Evolutionary conservation across 768 basidiomycete species (phyloP), one percentile per base, ranked within the genome.

Genomic region (Saitozyma sp.): DNA sequence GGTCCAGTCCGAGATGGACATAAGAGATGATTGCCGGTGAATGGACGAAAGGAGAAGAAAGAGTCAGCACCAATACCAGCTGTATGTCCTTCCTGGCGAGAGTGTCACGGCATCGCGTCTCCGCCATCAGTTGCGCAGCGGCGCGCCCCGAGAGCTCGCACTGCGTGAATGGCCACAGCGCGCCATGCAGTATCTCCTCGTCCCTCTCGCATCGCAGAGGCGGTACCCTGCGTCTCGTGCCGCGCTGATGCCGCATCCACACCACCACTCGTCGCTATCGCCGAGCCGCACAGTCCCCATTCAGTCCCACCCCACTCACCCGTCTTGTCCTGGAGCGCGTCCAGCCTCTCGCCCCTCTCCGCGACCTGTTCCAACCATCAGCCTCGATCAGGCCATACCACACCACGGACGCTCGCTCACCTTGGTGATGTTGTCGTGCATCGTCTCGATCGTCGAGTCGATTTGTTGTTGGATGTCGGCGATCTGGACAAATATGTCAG

Each of bases 371-470:
- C 29, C 29, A 2, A 29, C 29, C 45, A 46, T 56, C 52, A 43
- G 37, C 10, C 13, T 50, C n/a, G 8, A 49, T 41, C 39, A 3
- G 42, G 17, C 50, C 49, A 13, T 14, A 14, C 49, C 48, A 11
- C 9, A 51, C 39, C 29, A 29, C 2, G 2, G 29, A 29, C 29
- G 29, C 29, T 2, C 29, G 29, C 29, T 29, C 29, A 95, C 92
- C 81, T 92, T 91, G 64, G 88, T 90, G 75, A 99, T 97, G 81
- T 99, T 99, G 70, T 96, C 92, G 78, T 91, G 85, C 96, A 99
- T 99, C 75, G 97, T 92, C 57, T 88, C 90, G 56, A 97, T 93
- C 51, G 96, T 98, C 78, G 91, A 89, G 79, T 98, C 92, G 70
- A 97, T 97, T 82, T 98, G 93, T 40, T 74, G 74, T 80, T 98